Evolutionary conservation across 805 yeast genomes (phyloP).

Genomic region (Ogataea saltuana): DNA sequence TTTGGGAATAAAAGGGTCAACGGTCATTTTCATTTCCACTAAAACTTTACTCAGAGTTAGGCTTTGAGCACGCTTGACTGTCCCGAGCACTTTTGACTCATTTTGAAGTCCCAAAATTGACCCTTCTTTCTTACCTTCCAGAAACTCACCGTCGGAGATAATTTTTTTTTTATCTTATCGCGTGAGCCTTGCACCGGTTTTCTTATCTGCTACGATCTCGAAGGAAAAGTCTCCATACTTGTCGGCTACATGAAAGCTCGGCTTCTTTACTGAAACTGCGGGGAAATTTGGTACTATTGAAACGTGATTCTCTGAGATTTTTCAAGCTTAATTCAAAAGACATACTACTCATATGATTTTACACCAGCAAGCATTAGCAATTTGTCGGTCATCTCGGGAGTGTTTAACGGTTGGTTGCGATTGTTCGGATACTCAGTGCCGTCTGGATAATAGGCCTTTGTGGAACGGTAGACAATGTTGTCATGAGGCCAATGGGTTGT

Average conservation of each 20-base stretch:
- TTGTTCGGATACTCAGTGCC: constrained; percentile 2
- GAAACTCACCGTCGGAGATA: constrained; percentile 2
- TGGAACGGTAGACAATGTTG: constrained; percentile 25
- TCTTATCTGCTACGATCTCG: no score
- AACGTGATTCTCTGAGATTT: background rate
- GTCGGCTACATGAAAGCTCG: background rate
- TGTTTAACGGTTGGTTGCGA: constrained; percentile 23
- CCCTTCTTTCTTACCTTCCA: background rate
- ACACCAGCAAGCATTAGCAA: constrained; percentile 35
- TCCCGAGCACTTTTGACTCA: background rate
- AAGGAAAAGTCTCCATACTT: background rate
- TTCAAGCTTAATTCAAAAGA: background rate
- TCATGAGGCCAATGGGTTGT: constrained; percentile 39
- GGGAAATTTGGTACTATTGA: no score
- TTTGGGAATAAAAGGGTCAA: constrained; percentile 1
- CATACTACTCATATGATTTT: constrained; percentile 4
- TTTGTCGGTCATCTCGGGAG: constrained; percentile 31
- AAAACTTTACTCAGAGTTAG: background rate
- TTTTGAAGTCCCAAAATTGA: background rate
- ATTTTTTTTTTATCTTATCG: background rate
- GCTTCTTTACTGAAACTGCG: background rate
- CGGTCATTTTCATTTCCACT: background rate
- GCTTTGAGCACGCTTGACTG: no score
- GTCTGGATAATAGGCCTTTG: constrained; percentile 26
- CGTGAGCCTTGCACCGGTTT: background rate